These are phyloP conservation scores for Hymenoscyphus fraxineus DNA, from an alignment of 2,329 filamentous ascomycete species.

Conservation along the genomic window DNA sequence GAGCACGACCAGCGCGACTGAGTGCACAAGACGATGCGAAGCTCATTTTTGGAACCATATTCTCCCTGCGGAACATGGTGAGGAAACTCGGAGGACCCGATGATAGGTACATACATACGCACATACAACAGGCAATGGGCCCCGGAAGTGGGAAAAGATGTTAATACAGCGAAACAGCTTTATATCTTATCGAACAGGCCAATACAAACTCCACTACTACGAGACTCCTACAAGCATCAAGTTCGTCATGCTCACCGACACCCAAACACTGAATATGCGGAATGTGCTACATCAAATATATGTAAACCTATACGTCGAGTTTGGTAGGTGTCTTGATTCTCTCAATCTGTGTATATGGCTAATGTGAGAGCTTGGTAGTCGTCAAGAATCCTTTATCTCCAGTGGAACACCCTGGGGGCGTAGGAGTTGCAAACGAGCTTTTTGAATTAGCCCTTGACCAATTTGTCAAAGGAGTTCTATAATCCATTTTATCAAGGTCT, in stretches of 20 bases:
- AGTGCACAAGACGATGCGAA: slow-evolving; percentile 80
- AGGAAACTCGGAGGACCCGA: slow-evolving; percentile 91
- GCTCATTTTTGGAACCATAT: slow-evolving; percentile 94
- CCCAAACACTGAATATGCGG: slow-evolving; percentile 81
- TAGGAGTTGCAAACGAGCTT: slow-evolving; percentile 67
- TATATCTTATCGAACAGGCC: slow-evolving; percentile 84
- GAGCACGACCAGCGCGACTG: slow-evolving; percentile 32
- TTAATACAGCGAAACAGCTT: slow-evolving; percentile 53
- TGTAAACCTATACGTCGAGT: slow-evolving; percentile 96
- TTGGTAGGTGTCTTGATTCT: slow-evolving; percentile 53
- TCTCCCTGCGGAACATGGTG: slow-evolving; percentile 94
- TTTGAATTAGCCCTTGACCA: slow-evolving; percentile 72
- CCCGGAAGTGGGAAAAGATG: not conserved
- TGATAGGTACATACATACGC: slow-evolving; percentile 52
- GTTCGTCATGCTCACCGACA: slow-evolving; percentile 95
- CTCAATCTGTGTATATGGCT: not conserved
- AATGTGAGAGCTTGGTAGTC: slow-evolving; percentile 41
- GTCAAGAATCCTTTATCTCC: slow-evolving; percentile 68
- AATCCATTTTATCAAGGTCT: not conserved
- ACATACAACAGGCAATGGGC: not conserved
- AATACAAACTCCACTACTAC: slow-evolving; percentile 99
- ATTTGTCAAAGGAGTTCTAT: slow-evolving; percentile 65
- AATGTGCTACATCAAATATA: slow-evolving; percentile 97
- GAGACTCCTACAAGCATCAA: slow-evolving; percentile 95
- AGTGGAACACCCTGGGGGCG: slow-evolving; percentile 64